Percentiles rank a stretch among this genome's conserved stretches.
These are phyloP conservation scores for Penicillium sp. DNA, from an alignment of 2,329 filamentous ascomycete species.

Conservation along the genomic window DNA sequence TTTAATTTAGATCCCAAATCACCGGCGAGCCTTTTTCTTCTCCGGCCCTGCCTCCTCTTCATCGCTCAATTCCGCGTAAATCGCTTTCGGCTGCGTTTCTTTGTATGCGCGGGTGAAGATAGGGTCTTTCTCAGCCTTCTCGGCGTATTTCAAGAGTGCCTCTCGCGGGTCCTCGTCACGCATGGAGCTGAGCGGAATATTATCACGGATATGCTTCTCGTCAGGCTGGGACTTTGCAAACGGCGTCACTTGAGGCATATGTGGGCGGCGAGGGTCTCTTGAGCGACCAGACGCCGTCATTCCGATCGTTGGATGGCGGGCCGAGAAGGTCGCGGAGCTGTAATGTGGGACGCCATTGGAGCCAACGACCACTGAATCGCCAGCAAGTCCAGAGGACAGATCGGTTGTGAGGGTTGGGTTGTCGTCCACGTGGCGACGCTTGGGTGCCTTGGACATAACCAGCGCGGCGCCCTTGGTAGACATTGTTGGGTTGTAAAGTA, in stretches of 20 bases:
- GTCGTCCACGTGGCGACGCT: slow-evolving; percentile 94
- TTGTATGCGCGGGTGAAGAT: slow-evolving; percentile 95
- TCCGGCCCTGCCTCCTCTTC: slow-evolving; percentile 71
- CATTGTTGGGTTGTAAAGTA: slow-evolving; percentile 85
- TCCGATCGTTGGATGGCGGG: slow-evolving; percentile 69
- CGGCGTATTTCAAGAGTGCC: slow-evolving; percentile 91
- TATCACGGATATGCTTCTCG: slow-evolving; percentile 82
- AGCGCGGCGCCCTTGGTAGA: slow-evolving; percentile 80
- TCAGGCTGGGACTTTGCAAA: slow-evolving; percentile 91
- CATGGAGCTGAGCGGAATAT: slow-evolving; percentile 88
- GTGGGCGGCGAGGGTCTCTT: slow-evolving; percentile 79
- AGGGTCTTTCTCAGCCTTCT: slow-evolving; percentile 88
- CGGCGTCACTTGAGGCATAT: slow-evolving; percentile 80
- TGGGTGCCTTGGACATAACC: slow-evolving; percentile 90
- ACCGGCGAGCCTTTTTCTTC: slow-evolving; percentile 56
- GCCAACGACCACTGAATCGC: slow-evolving; percentile 75
- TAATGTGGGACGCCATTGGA: slow-evolving; percentile 73
- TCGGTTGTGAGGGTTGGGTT: slow-evolving; percentile 86
- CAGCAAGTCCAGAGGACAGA: slow-evolving; percentile 75
- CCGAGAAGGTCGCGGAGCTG: slow-evolving; percentile 62
- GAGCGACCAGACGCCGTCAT: slow-evolving; percentile 76
- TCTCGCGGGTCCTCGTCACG: slow-evolving; percentile 94
- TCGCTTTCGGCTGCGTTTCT: slow-evolving; percentile 85
- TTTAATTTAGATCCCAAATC: neutral
- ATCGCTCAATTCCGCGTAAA: slow-evolving; percentile 87